Base-by-base conservation (phyloP, 257 asterid genomes). In the Nemophila menziesii region DNA sequence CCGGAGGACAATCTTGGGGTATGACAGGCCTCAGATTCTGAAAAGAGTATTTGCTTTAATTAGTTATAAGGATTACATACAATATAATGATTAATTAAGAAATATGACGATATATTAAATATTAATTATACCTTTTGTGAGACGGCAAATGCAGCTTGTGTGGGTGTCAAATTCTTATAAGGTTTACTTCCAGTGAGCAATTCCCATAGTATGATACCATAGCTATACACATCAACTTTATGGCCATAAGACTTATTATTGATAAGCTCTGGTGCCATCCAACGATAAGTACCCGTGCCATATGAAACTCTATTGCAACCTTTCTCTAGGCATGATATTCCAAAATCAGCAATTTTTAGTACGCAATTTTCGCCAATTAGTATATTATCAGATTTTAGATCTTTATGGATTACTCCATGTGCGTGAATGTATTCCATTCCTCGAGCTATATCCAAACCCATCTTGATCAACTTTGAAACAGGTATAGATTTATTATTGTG, bases 251-350 rank as follows among this genome's bases (percentile, higher is more conserved):
- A 23, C 40, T 68, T 68, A 36, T 64, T 67, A 42, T 58, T 63
- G 48, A 68, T 58, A 70, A 68, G 64, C 62, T 68, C 75, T 16
- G 75, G 75, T 16, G 75, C 75, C 75, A 68, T 68, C 75, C 74
- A 68, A 15, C 74, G 48, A 33, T 62, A 68, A 9, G 75, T 63
- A 42, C 75, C 70, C 0, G 64, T 67, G 41, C 58, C 74, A 33
- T 63, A 66, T 13, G 67, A 56, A 48, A 62, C 45, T 49, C 49
- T 61, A 68, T 68, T 67, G 51, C 75, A 68, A 17, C 54, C 46
- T 34, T 59, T 67, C 47, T 68, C 64, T 46, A 54, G 70, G 27
- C 75, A 68, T 45, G 71, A 70, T 34, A 62, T 68, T 42, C 74
- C 74, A 27, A 67, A 67, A 43, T 67, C 74, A 11, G 74, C 74